Base-by-base conservation (phyloP, 2,329 filamentous ascomycete genomes). In the Shiraia bambusicola region DNA sequence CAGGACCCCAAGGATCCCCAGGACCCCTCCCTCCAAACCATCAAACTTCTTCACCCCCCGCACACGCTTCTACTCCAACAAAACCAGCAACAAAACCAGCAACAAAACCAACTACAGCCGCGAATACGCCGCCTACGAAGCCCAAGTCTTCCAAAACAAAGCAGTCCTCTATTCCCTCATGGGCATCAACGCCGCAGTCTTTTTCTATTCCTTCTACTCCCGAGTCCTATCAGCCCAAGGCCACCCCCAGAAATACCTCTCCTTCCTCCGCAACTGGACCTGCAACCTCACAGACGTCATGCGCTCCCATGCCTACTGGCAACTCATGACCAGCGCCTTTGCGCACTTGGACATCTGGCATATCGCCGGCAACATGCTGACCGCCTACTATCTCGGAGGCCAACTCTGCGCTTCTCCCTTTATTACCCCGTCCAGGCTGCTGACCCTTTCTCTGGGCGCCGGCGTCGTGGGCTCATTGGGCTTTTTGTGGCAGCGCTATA, bases 361-460 rank as follows among this genome's bases (percentile, higher is more conserved):
- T 48, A 53, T 74, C 30, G 39, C 52, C 7, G 62, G 66, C 49
- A 76, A 76, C 53, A 70, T 74, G 66, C 13, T 74, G 9, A 52
- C 65, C 1, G 55, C 73, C 24, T 61, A 66, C 35, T 63, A 60
- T 10, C 61, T 76, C 16, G 69, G 63, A n/a, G 33, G 31, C 0
- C 47, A 69, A 7, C 40, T 76, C 3, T 60, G 57, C 6, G 15
- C 26, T 2, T 46, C 61, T 1, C 66, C 67, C 3, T 49, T 58
- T 3, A 49, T 74, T 12, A 59, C 47, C 5, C 61, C 58, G 0
- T 30, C 29, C 6, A 43, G 52, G 14, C 54, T 67, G 12, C 24
- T 56, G 19, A 49, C 55, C 2, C 50, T 70, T 11, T 45, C 61
- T 3, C 6, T 69, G 14, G 68, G 68, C 2, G 61, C 64, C 3